These are phyloP conservation scores for Mortierella sp. DNA, from an alignment of 371 early-diverging fungal species.

Conservation along the genomic window DNA sequence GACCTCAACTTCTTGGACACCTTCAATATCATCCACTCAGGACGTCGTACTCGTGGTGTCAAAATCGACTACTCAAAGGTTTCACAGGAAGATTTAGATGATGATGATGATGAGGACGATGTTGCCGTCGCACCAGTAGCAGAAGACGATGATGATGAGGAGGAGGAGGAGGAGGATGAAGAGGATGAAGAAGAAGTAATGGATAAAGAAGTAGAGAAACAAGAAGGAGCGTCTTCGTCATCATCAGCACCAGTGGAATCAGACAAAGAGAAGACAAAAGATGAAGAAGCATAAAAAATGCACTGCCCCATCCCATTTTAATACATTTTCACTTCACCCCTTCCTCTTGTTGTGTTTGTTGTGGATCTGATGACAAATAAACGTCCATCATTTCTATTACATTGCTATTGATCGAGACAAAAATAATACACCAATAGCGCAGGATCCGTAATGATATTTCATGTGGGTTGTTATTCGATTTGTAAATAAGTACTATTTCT, in stretches of 20 bases:
- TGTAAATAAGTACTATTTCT: too few species aligned
- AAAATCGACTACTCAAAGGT: slow-evolving; percentile 79
- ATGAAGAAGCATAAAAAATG: not conserved
- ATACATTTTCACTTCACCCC: not conserved
- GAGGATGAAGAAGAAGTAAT: slow-evolving; percentile 32
- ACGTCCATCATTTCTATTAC: too few species aligned
- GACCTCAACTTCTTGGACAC: slow-evolving; percentile 74
- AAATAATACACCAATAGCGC: not conserved
- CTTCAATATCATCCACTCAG: slow-evolving; percentile 70
- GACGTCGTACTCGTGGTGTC: slow-evolving; percentile 79
- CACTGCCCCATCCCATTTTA: not conserved
- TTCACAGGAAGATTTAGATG: slow-evolving; percentile 68
- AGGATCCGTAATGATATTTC: too few species aligned
- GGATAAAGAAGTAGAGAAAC: slow-evolving; percentile 8
- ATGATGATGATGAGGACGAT: slow-evolving; percentile 62
- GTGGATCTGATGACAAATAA: not conserved
- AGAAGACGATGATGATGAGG: slow-evolving; percentile 28
- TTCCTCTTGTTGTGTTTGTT: not conserved
- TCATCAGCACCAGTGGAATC: not conserved
- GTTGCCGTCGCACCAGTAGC: slow-evolving; percentile 18
- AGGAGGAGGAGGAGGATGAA: slow-evolving; percentile 37
- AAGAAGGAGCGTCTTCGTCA: slow-evolving; percentile 6
- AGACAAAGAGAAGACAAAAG: not conserved
- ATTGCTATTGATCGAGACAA: not conserved
- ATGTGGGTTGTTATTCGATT: too few species aligned